Percentiles rank a stretch among this genome's conserved stretches.
Conservation (phyloP, 768 basidiomycete genomes). For the Mycena epipterygia region DNA sequence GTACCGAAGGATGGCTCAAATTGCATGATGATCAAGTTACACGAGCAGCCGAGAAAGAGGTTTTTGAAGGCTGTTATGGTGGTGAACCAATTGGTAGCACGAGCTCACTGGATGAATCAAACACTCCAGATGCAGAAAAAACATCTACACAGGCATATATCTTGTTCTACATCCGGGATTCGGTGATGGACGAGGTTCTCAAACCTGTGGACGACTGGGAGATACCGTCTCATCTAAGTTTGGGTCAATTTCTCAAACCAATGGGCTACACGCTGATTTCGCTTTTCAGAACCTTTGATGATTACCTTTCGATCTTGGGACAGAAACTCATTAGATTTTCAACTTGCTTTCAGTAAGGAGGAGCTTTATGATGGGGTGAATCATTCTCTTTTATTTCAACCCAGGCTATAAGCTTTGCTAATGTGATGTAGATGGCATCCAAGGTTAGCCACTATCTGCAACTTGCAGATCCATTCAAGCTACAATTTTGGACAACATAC, state of each 20-base stretch:
- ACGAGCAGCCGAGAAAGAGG: conserved; percentile 96
- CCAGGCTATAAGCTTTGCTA: background rate
- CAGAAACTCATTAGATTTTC: background rate
- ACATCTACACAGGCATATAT: conserved; percentile 99
- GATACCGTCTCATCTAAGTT: conserved; percentile 91
- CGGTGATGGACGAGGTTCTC: conserved; percentile 83
- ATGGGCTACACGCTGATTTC: background rate
- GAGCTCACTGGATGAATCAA: conserved; percentile 59
- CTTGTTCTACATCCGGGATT: conserved; percentile 96
- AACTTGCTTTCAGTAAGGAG: conserved; percentile 1
- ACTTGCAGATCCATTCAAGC: background rate
- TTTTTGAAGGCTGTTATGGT: conserved; percentile 97
- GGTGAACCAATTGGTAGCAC: conserved; percentile 81
- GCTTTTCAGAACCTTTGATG: background rate
- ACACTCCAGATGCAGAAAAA: conserved; percentile 66
- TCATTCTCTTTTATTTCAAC: background rate
- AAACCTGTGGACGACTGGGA: conserved; percentile 92
- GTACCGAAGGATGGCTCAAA: conserved; percentile 95
- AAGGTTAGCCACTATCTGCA: background rate
- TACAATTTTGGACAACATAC: background rate
- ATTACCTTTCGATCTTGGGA: background rate
- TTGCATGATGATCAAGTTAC: conserved; percentile 99
- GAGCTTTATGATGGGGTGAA: background rate
- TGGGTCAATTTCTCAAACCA: conserved; percentile 46
- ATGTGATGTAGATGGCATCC: background rate